These are phyloP conservation scores for Jimgerdemannia lactiflua DNA, from an alignment of 192 early-diverging fungal genomes.

Conservation along the genomic window DNA sequence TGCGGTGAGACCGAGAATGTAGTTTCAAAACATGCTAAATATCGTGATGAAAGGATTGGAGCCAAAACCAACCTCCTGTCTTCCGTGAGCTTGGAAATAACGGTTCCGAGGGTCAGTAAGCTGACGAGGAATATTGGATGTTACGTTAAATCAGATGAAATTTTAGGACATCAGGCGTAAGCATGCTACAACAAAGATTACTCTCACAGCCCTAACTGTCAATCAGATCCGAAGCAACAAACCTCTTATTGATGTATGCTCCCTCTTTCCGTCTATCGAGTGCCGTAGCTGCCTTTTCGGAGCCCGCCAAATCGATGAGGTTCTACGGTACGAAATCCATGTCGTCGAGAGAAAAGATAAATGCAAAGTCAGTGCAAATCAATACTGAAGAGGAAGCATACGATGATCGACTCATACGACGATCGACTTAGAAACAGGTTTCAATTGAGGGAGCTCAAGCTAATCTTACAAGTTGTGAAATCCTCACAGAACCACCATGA, in stretches of 20 bases:
- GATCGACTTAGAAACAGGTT: background rate
- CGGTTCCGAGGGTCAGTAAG: conserved; percentile 86
- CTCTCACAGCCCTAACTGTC: too few relatives aligned
- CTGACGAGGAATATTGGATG: conserved; percentile 15
- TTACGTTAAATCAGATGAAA: too few relatives aligned
- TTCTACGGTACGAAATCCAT: conserved; percentile 42
- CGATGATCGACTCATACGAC: too few relatives aligned
- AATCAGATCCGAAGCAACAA: background rate
- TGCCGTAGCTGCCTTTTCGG: conserved; percentile 88
- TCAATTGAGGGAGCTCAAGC: background rate
- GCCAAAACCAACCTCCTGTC: conserved; percentile 28
- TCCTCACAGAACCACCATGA: conserved; percentile 19
- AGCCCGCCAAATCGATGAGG: conserved; percentile 96
- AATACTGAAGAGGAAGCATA: too few relatives aligned
- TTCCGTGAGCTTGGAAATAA: conserved; percentile 90
- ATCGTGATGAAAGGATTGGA: conserved; percentile 2
- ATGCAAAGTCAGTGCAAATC: too few relatives aligned
- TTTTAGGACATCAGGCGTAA: too few relatives aligned
- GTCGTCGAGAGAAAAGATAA: too few relatives aligned
- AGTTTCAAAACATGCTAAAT: background rate
- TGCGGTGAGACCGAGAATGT: too few relatives aligned
- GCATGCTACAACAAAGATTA: too few relatives aligned
- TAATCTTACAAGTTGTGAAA: conserved; percentile 36
- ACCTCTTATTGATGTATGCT: conserved; percentile 87
- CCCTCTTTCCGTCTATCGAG: conserved; percentile 92